Conservation (phyloP, 2,329 filamentous ascomycete species). For the Venturia oleaginea region DNA sequence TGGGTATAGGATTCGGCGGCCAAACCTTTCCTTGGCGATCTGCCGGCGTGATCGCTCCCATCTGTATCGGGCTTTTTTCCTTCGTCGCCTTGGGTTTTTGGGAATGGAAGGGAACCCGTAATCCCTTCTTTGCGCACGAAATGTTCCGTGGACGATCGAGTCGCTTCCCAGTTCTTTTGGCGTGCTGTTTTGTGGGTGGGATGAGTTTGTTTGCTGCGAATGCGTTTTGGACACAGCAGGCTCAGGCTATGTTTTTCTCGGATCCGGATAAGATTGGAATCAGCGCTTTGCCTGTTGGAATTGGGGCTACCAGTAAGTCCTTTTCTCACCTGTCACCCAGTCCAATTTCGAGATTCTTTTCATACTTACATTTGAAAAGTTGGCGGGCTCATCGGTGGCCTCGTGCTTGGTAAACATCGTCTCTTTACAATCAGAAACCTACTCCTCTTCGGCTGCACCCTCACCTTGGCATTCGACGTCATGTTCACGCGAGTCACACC, state of each 20-base stretch:
- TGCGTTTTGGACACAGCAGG: slow-evolving; percentile 13
- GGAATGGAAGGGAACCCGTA: slow-evolving; percentile 13
- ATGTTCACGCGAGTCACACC: background rate
- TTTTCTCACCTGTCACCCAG: too few relatives aligned
- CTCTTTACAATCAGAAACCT: slow-evolving; percentile 2
- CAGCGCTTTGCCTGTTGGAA: slow-evolving; percentile 10
- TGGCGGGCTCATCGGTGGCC: slow-evolving; percentile 14
- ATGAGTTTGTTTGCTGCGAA: background rate
- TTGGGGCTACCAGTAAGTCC: slow-evolving; percentile 13
- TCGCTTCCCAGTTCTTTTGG: slow-evolving; percentile 10
- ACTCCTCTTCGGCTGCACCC: slow-evolving; percentile 11
- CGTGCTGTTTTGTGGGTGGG: background rate
- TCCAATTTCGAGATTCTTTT: too few relatives aligned
- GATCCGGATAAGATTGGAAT: slow-evolving; percentile 16
- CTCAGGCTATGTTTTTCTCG: slow-evolving; percentile 6
- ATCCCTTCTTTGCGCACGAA: slow-evolving; percentile 14
- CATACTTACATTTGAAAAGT: slow-evolving; percentile 2
- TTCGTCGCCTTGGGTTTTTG: background rate
- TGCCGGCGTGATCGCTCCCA: background rate
- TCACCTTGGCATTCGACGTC: background rate
- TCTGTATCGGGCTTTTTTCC: background rate
- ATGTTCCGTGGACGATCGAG: slow-evolving; percentile 12
- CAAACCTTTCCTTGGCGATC: slow-evolving; percentile 11
- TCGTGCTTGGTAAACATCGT: slow-evolving; percentile 9
- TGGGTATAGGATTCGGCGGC: slow-evolving; percentile 11